A percentile compares a stretch with the other conserved stretches of the same genome.
These are phyloP conservation scores for Drechslera avenae DNA, from an alignment of 2,329 filamentous ascomycete species.

Conservation along the genomic window DNA sequence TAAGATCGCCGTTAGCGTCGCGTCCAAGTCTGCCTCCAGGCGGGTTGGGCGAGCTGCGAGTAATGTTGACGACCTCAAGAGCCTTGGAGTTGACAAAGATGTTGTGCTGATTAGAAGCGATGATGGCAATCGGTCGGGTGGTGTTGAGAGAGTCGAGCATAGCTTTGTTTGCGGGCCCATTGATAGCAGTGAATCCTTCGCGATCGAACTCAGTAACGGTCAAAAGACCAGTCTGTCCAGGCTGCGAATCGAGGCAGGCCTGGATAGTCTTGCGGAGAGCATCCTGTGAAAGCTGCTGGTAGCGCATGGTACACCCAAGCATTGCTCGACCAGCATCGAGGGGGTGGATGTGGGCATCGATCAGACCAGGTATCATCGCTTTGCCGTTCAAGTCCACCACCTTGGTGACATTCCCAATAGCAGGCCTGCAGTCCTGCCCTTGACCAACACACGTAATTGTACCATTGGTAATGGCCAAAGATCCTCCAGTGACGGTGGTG, in stretches of 20 bases:
- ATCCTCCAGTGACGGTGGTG: neutral
- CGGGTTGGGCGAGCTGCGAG: neutral
- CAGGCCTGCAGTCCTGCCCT: slow-evolving; percentile 3
- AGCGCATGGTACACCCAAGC: slow-evolving; percentile 4
- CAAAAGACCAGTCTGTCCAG: slow-evolving; percentile 3
- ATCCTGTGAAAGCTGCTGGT: slow-evolving; percentile 1
- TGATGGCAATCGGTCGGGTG: slow-evolving; percentile 1
- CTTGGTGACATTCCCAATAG: slow-evolving; percentile 1
- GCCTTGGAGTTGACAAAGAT: slow-evolving; percentile 4
- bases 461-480: slow-evolving; percentile 4
- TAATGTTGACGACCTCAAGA: slow-evolving; percentile 1
- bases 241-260: slow-evolving; percentile 1
- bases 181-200: slow-evolving; percentile 1
- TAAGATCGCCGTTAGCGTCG: neutral
- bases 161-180: slow-evolving; percentile 1
- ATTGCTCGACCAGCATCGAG: slow-evolving; percentile 2
- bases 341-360: slow-evolving; percentile 5
- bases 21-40: neutral
- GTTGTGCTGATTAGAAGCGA: slow-evolving; percentile 1
- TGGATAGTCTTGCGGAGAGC: slow-evolving; percentile 3
- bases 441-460: slow-evolving; percentile 3
- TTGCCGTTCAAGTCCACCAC: slow-evolving; percentile 8
- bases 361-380: slow-evolving; percentile 4
- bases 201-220: slow-evolving; percentile 3
- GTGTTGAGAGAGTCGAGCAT: slow-evolving; percentile 5